Base-by-base conservation (phyloP, 2,329 filamentous ascomycete species). In the Gaeumannomyces tritici region DNA sequence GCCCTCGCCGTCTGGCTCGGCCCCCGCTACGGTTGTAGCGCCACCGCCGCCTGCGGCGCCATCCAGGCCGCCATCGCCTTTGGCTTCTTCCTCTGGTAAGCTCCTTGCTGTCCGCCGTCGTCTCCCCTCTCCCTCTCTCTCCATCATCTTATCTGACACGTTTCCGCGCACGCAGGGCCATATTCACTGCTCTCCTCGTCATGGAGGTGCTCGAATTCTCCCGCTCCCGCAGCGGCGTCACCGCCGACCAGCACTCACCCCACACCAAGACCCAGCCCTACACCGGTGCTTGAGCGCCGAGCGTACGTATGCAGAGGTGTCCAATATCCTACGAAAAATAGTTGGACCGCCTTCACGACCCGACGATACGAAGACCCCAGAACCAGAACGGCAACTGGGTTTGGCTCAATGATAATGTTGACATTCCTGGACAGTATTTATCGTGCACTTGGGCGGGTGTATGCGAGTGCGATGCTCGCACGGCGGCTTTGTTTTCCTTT, bases 1-100 rank as follows among this genome's bases (percentile, higher is more conserved):
- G 90, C 91, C 0, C 75, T 93, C 13, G 91, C 89, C 0, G 87
- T 86, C 26, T 79, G 80, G 62, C 75, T 91, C 63, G 83, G 83
- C 61, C 79, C 83, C 21, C 76, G 83, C 0, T 74, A 71, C 11
- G 76, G 81, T 63, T 87, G 85, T 70, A 79, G 76, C 55, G 76
- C 74, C 59, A 77, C 79, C 55, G 76, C 73, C 24, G 79, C 77
- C 21, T 93, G 89, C 73, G 78, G 79, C 57, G 77, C 82, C 13
- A 75, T 82, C 11, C 84, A 89, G 74, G 87, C 87, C 4, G 85
- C 83, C 2, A 79, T 84, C 11, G 88, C 83, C 0, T 87, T 91
- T 68, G 86, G 80, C 7, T 89, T 87, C 68, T 83, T 89, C 70
- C 78, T 84, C 61, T 90, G 81, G 80, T 75, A 63, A 29, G 71